phyloP scores from a whole-genome alignment of 371 early-diverging fungal genomes.

The Apophysomyces trapeziformis region DNA sequence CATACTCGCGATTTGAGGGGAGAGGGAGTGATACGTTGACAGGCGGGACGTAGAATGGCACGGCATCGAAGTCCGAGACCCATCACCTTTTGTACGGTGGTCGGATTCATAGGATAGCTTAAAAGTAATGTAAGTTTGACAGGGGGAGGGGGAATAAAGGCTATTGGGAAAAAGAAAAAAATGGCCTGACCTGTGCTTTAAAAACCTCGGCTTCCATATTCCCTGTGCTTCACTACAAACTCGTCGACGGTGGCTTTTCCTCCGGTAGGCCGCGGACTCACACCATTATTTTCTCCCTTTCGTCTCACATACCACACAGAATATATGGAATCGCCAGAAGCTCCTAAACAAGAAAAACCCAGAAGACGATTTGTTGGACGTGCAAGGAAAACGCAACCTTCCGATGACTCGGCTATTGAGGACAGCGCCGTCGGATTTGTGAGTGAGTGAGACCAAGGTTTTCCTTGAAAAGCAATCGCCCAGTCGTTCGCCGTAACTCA shows the following conservation, averaged over 20 bases:
- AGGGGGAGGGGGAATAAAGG: background rate
- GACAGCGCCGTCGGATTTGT: slow-evolving; percentile 59
- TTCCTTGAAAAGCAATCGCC: background rate
- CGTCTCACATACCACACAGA: background rate
- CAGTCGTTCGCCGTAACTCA: background rate
- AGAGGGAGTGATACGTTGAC: background rate
- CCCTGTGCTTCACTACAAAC: too few relatives aligned
- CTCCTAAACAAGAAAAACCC: slow-evolving; percentile 42
- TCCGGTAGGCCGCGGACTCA: too few relatives aligned
- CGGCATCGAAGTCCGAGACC: background rate
- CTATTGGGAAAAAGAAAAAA: too few relatives aligned
- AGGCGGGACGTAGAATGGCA: background rate
- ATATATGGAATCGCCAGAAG: slow-evolving; percentile 12
- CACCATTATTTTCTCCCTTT: background rate
- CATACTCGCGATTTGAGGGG: too few relatives aligned
- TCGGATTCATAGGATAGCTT: background rate
- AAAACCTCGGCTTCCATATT: too few relatives aligned
- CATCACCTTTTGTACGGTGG: background rate
- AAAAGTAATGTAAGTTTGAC: background rate
- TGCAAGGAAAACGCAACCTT: slow-evolving; percentile 43
- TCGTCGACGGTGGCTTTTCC: slow-evolving; percentile 5
- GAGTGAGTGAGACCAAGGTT: slow-evolving; percentile 28
- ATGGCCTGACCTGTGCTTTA: too few relatives aligned
- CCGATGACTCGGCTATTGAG: slow-evolving; percentile 50
- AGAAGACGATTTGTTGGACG: slow-evolving; percentile 69